Conservation (phyloP, 2,329 filamentous ascomycete genomes). For the Pseudogymnoascus pannorum region DNA sequence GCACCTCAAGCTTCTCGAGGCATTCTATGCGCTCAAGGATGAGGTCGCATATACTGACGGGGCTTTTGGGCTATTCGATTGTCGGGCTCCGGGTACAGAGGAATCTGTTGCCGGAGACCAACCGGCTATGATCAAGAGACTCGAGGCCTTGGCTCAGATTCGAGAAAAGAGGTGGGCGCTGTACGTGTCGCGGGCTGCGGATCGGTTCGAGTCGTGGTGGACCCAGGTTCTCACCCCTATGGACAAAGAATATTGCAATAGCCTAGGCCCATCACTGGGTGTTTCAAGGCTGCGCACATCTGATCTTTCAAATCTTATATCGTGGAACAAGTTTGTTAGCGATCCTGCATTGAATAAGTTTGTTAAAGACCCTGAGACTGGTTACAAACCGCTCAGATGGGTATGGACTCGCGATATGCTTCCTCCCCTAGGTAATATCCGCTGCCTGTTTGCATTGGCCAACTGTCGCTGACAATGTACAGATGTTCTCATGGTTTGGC, state of each 20-base stretch:
- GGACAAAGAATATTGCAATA: neutral
- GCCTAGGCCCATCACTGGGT: neutral
- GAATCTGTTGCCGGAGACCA: constrained; percentile 20
- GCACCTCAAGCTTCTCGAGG: constrained; percentile 66
- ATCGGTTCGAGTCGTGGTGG: constrained; percentile 65
- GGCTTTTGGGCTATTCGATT: constrained; percentile 56
- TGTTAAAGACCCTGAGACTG: neutral
- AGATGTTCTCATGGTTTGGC: constrained; percentile 76
- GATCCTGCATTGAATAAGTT: neutral
- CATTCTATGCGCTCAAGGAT: constrained; percentile 60
- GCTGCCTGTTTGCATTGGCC: neutral
- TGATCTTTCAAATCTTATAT: neutral
- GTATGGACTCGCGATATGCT: constrained; percentile 38
- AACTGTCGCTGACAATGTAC: constrained; percentile 16
- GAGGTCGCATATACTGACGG: constrained; percentile 59
- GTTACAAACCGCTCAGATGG: constrained; percentile 2
- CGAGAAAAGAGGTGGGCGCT: constrained; percentile 69
- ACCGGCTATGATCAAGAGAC: constrained; percentile 31
- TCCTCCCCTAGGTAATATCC: constrained; percentile 50
- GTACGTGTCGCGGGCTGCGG: constrained; percentile 60
- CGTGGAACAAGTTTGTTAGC: neutral
- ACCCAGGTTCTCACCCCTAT: constrained; percentile 27
- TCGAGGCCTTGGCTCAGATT: constrained; percentile 43
- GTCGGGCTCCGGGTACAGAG: constrained; percentile 10
- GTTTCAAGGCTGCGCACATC: neutral